Conservation (phyloP, 768 basidiomycete species). For the Psilocybe tampanensis region DNA sequence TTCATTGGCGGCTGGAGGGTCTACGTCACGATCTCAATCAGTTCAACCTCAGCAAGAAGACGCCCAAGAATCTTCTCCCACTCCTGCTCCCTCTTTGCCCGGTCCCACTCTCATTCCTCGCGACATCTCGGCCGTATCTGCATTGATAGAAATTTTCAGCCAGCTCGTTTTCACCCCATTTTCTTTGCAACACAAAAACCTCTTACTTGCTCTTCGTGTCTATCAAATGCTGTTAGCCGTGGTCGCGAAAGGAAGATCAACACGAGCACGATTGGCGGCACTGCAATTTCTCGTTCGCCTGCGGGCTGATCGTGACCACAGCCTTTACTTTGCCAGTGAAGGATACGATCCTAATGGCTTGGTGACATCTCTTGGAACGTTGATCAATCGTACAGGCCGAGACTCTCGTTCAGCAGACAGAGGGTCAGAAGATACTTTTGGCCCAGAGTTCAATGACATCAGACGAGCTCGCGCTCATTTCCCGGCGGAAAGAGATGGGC, state of each 20-base stretch:
- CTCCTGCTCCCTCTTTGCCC: slow-evolving; percentile 11
- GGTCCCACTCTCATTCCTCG: slow-evolving; percentile 32
- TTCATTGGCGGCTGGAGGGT: slow-evolving; percentile 53
- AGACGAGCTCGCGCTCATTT: slow-evolving; percentile 50
- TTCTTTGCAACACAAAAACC: slow-evolving; percentile 46
- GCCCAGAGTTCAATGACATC: slow-evolving; percentile 27
- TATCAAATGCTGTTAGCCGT: slow-evolving; percentile 55
- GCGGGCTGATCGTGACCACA: slow-evolving; percentile 88
- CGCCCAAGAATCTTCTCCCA: slow-evolving; percentile 27
- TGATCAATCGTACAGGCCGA: slow-evolving; percentile 57
- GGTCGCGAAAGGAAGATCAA: slow-evolving; percentile 45
- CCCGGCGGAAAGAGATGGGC: slow-evolving; percentile 53
- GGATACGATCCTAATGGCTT: slow-evolving; percentile 61
- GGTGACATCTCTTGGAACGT: slow-evolving; percentile 56
- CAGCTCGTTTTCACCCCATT: slow-evolving; percentile 74
- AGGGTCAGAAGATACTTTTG: slow-evolving; percentile 16
- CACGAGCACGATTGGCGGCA: slow-evolving; percentile 66
- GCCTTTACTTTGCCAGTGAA: slow-evolving; percentile 66
- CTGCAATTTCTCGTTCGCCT: slow-evolving; percentile 89
- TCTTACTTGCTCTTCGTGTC: slow-evolving; percentile 54
- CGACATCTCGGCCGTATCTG: slow-evolving; percentile 61
- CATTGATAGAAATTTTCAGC: slow-evolving; percentile 66
- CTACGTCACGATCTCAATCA: slow-evolving; percentile 60
- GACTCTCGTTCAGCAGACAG: slow-evolving; percentile 12
- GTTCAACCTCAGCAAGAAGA: slow-evolving; percentile 45